phyloP scores from a whole-genome alignment of 78 protist species.

The Dictyostelium citrinum region DNA sequence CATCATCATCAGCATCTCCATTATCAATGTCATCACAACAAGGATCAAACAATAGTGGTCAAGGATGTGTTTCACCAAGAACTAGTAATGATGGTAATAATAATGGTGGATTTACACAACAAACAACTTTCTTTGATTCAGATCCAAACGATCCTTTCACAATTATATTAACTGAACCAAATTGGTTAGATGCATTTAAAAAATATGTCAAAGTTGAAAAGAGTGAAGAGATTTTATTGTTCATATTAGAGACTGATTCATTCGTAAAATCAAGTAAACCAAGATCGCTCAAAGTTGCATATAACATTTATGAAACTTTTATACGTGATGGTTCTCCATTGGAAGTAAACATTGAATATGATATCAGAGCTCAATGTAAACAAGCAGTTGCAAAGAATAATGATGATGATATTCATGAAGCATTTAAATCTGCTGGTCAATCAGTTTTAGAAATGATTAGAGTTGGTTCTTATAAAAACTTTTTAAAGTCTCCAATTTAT shows the following conservation, averaged over 20 bases:
- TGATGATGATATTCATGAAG: neutral
- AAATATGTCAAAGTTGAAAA: constrained; percentile 49
- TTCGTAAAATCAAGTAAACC: neutral
- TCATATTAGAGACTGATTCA: constrained; percentile 32
- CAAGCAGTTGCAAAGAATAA: neutral
- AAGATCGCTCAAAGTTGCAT: neutral
- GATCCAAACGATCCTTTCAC: constrained; percentile 42
- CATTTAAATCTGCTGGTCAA: neutral
- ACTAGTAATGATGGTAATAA: neutral
- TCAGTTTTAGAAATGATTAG: constrained; percentile 23
- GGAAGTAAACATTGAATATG: constrained; percentile 39
- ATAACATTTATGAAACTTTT: constrained; percentile 51
- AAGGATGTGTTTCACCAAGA: neutral
- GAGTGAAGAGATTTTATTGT: constrained; percentile 50
- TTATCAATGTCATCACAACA: neutral
- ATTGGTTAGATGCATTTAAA: constrained; percentile 59
- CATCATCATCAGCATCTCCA: constrained; percentile 2
- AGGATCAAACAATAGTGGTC: neutral
- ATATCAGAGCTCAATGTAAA: neutral
- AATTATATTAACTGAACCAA: constrained; percentile 9
- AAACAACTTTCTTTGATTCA: neutral
- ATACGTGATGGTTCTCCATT: constrained; percentile 61
- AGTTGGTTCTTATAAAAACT: constrained; percentile 26
- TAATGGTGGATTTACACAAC: neutral
- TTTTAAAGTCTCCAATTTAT: constrained; percentile 7